Conservation (phyloP, 139 green algal genomes). For the Ettlia oleoabundans region DNA sequence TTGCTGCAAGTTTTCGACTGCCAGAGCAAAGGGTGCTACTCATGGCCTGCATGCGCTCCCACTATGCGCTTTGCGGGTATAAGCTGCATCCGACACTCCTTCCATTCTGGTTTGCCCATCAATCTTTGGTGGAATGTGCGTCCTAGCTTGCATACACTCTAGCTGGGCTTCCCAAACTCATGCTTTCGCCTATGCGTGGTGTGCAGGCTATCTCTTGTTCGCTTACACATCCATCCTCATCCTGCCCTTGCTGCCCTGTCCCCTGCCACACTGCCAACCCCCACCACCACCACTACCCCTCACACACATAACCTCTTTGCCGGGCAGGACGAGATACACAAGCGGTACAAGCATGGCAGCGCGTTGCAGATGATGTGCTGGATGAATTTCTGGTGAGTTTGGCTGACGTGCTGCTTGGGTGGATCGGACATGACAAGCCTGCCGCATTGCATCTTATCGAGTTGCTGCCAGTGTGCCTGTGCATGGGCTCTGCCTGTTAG, state of each 20-base stretch:
- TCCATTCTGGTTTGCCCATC: neutral
- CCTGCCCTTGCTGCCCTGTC: no score
- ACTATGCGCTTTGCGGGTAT: constrained; percentile 11
- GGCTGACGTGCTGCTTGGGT: no score
- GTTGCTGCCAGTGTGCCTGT: no score
- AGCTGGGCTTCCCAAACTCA: no score
- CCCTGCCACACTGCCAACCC: no score
- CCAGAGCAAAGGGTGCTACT: constrained; percentile 11
- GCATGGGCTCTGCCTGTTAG: no score
- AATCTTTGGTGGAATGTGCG: no score
- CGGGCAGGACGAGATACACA: constrained; percentile 88
- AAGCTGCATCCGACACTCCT: constrained; percentile 13
- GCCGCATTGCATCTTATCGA: neutral
- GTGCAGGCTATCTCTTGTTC: no score
- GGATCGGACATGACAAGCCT: neutral
- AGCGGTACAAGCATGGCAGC: constrained; percentile 69
- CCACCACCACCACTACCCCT: neutral
- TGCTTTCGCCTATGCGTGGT: no score
- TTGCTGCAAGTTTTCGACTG: constrained; percentile 15
- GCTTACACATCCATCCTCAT: no score
- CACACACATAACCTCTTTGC: no score
- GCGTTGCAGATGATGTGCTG: constrained; percentile 95
- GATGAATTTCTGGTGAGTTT: constrained; percentile 96
- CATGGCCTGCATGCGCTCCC: neutral
- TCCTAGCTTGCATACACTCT: no score